These are phyloP conservation scores for Chlamydomonas sphaeroides DNA, from an alignment of 139 green algal species.

Conservation along the genomic window DNA sequence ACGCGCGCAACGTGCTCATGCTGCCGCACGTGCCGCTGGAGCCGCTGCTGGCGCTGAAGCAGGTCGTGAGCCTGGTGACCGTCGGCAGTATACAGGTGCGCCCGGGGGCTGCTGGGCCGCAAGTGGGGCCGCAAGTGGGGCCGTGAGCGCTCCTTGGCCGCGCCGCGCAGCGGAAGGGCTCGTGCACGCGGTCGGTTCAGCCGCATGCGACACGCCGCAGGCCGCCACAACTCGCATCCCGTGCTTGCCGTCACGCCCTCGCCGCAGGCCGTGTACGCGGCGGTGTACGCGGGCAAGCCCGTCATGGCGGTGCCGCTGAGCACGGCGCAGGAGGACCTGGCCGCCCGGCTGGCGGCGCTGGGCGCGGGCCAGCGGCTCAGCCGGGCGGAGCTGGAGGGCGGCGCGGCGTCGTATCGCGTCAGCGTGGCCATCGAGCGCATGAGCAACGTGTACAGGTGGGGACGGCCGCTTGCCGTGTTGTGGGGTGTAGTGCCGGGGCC, in stretches of 20 bases:
- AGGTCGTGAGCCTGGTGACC: conserved; percentile 23
- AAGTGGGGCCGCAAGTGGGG: too few species aligned
- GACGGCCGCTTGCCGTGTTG: too few species aligned
- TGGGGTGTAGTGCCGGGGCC: too few species aligned
- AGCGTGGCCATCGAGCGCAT: conserved; percentile 33
- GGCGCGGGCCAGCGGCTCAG: conserved; percentile 25
- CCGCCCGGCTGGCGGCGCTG: conserved; percentile 21
- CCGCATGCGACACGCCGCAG: too few species aligned
- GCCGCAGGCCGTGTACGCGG: conserved; percentile 11
- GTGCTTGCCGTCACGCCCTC: too few species aligned
- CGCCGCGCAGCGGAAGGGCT: too few species aligned
- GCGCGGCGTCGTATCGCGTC: conserved; percentile 22
- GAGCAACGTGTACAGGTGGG: conserved; percentile 36
- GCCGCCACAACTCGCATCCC: too few species aligned
- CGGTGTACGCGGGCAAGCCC: conserved; percentile 31
- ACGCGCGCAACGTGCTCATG: conserved; percentile 32
- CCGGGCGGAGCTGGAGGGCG: conserved; percentile 31
- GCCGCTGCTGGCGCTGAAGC: not conserved
- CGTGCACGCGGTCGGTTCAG: too few species aligned
- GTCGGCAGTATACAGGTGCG: conserved; percentile 25
- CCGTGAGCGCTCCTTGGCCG: too few species aligned
- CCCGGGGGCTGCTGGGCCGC: too few species aligned
- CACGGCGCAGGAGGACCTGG: conserved; percentile 20
- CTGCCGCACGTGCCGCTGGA: conserved; percentile 4
- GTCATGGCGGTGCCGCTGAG: conserved; percentile 22